phyloP scores from a whole-genome alignment of 352 stramenopile species.

The Phytopythium delawarense region DNA sequence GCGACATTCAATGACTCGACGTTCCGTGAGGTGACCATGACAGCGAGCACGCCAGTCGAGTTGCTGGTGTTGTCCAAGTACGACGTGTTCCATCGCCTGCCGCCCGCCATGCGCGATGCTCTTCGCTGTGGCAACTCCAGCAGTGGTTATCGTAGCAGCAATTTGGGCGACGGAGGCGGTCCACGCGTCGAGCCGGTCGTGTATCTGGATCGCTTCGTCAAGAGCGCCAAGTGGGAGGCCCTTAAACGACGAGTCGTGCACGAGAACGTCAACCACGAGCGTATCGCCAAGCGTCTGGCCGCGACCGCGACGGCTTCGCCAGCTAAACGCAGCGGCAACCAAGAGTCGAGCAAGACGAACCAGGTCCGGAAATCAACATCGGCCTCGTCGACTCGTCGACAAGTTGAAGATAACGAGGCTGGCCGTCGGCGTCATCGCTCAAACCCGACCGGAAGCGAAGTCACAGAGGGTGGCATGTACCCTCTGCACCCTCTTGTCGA shows the following conservation, averaged over 20 bases:
- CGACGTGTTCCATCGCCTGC: conserved; percentile 73
- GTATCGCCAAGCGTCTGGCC: conserved; percentile 43
- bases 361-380: neutral
- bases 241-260: conserved; percentile 49
- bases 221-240: conserved; percentile 58
- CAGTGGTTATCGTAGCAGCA: neutral
- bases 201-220: conserved; percentile 67
- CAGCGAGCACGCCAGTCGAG: conserved; percentile 62
- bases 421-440: too few species aligned
- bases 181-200: conserved; percentile 43
- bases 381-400: neutral
- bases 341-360: neutral
- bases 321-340: neutral
- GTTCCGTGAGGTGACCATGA: conserved; percentile 58
- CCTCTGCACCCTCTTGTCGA: conserved; percentile 24
- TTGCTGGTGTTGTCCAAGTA: conserved; percentile 73
- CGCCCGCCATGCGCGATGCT: conserved; percentile 45
- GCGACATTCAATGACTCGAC: conserved; percentile 63
- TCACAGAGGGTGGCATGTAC: neutral
- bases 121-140: conserved; percentile 29
- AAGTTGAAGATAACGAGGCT: neutral
- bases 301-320: conserved; percentile 1
- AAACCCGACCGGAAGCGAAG: neutral
- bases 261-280: conserved; percentile 41
- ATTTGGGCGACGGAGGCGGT: neutral